Base-by-base conservation (phyloP, 208 protist species). In the Kentomonas sorsogonicus region DNA sequence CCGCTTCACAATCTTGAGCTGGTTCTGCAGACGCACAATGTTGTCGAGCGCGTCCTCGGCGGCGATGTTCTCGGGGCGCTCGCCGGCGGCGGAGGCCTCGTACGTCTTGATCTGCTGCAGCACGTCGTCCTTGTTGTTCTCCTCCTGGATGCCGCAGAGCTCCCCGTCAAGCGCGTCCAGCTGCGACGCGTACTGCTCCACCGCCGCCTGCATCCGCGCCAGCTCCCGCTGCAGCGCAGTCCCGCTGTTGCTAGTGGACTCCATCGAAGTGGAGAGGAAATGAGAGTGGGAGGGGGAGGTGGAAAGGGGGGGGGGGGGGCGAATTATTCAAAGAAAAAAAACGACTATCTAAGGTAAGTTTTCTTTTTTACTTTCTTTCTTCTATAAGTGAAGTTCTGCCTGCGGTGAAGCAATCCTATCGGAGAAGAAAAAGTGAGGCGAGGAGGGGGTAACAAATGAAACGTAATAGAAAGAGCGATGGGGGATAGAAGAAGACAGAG, bases 21-120 rank as follows among this genome's bases (percentile, higher is more conserved):
- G 77, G 63, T 96, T 96, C 62, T 96, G 63, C 56, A 94, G 36
- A 16, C 85, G 75, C 36, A 91, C 77, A 26, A 94, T 73, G 66
- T 69, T 77, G 53, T 96, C 89, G 29, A 93, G 67, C 1, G 79
- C 86, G 47, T 94, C 89, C 54, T 96, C 83, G 13, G 84, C 83
- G 13, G 83, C 70, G 53, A 96, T 86, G 16, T 75, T 77, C 20
- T 51, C 60, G n/a, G n/a, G n/a, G 26, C 63, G 57, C 54, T 81
- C 54, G n/a, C 43, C 29, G 33, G 74, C 54, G 18, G 46, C 29
- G 31, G 59, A 45, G 31, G 66, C 53, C 53, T 86, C 76, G 57
- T 86, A 86, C 45, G 87, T 70, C 39, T 77, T 66, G 41, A 91
- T 79, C 56, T 90, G 75, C 23, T 66, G 67, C 11, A 50, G 76